A percentile compares a stretch with the other conserved stretches of the same genome.
These are phyloP conservation scores for Hygrophorus pudorinus DNA, from an alignment of 768 basidiomycete species.

Conservation along the genomic window DNA sequence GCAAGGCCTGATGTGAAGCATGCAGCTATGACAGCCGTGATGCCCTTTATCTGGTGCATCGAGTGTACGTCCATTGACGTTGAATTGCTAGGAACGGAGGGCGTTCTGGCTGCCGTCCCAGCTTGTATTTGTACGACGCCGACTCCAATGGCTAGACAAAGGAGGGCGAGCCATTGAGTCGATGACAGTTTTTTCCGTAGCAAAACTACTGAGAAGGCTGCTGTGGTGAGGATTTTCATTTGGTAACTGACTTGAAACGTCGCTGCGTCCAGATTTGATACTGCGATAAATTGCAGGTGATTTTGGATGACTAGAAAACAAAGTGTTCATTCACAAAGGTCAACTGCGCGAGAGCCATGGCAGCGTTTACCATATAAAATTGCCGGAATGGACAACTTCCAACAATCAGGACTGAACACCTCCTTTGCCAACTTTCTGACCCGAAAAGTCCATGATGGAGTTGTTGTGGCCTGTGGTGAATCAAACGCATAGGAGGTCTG, in stretches of 20 bases:
- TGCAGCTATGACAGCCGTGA: conserved; percentile 73
- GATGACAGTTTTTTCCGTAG: conserved; percentile 64
- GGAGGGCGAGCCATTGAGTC: conserved; percentile 79
- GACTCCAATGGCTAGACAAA: conserved; percentile 86
- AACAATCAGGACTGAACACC: conserved; percentile 85
- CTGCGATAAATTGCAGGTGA: conserved; percentile 93
- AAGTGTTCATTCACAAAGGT: background rate
- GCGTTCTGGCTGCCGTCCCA: conserved; percentile 1
- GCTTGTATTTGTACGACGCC: conserved; percentile 93
- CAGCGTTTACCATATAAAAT: conserved; percentile 66
- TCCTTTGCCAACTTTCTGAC: conserved; percentile 51
- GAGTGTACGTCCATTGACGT: conserved; percentile 58
- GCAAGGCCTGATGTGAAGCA: conserved; percentile 88
- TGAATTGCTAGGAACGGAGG: conserved; percentile 14
- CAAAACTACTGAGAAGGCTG: conserved; percentile 81
- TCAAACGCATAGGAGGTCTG: background rate
- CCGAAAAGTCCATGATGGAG: conserved; percentile 26
- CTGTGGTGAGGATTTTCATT: conserved; percentile 98
- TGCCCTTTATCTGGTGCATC: conserved; percentile 78
- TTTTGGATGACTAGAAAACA: conserved; percentile 66
- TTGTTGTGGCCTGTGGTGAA: conserved; percentile 16
- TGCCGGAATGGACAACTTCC: conserved; percentile 95
- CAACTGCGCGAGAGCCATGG: background rate
- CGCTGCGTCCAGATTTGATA: conserved; percentile 90
- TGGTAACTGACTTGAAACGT: conserved; percentile 98